A percentile compares a stretch with the other conserved stretches of the same genome.
These are phyloP conservation scores for Boletus subparvulus DNA, from an alignment of 768 basidiomycete species.

Conservation along the genomic window DNA sequence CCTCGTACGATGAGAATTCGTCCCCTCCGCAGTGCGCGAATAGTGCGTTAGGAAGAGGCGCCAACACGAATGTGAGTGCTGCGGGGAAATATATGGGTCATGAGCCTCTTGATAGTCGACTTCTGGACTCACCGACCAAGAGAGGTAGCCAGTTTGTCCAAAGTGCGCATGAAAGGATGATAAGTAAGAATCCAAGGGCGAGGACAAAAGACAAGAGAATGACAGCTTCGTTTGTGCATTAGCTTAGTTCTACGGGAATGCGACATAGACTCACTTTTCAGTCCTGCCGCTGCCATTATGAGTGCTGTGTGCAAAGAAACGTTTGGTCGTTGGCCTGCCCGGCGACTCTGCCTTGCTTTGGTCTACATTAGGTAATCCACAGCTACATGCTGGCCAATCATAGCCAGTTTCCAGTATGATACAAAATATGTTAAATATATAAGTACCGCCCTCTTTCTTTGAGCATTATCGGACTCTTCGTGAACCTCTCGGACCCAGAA, in stretches of 20 bases:
- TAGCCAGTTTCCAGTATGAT: not conserved
- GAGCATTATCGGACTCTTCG: constrained; percentile 26
- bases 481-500: constrained; percentile 33
- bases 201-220: constrained; percentile 96
- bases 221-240: constrained; percentile 58
- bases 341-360: not conserved
- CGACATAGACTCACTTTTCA: constrained; percentile 55
- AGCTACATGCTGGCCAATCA: not conserved
- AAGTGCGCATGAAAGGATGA: constrained; percentile 95
- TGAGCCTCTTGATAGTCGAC: not conserved
- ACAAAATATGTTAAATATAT: constrained; percentile 15
- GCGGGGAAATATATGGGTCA: not conserved
- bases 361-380: constrained; percentile 24
- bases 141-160: constrained; percentile 97
- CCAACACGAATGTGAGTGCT: constrained; percentile 95
- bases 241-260: not conserved
- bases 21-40: constrained; percentile 92
- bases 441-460: not conserved
- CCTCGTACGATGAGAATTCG: constrained; percentile 80
- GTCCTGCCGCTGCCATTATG: constrained; percentile 61
- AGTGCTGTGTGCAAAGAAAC: constrained; percentile 3
- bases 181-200: constrained; percentile 95
- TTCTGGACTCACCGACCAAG: constrained; percentile 76
- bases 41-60: constrained; percentile 91
- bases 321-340: not conserved